Conservation (phyloP, 768 basidiomycete species). For the Solioccasus polychromus region DNA sequence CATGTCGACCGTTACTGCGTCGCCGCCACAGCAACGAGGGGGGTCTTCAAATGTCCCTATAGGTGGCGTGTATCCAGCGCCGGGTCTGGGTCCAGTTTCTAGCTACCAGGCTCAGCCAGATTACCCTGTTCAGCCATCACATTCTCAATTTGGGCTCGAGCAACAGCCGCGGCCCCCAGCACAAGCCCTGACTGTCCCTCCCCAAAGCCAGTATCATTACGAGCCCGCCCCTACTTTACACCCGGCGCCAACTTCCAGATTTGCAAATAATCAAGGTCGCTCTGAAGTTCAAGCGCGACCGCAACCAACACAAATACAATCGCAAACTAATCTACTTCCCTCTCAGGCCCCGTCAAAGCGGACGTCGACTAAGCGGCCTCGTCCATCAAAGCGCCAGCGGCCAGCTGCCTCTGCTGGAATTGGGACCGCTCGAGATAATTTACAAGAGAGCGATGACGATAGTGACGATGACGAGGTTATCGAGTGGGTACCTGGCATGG, state of each 20-base stretch:
- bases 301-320: not conserved
- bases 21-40: slow-evolving; percentile 11
- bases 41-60: not conserved
- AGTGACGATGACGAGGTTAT: slow-evolving; percentile 30
- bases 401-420: not conserved
- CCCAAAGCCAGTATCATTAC: slow-evolving; percentile 13
- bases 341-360: slow-evolving; percentile 1
- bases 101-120: slow-evolving; percentile 1
- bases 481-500: slow-evolving; percentile 20
- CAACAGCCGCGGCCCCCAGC: slow-evolving; percentile 14
- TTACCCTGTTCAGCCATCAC: slow-evolving; percentile 2
- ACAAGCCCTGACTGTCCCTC: not conserved
- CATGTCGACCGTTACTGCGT: slow-evolving; percentile 23
- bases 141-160: slow-evolving; percentile 1
- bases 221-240: slow-evolving; percentile 1
- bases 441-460: slow-evolving; percentile 27
- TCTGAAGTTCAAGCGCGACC: not conserved
- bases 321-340: not conserved
- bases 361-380: slow-evolving; percentile 19
- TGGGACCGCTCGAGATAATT: not conserved
- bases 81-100: not conserved
- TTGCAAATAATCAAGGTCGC: not conserved
- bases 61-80: not conserved
- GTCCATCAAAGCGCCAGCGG: slow-evolving; percentile 22
- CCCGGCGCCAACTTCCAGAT: not conserved